Evolutionary conservation across 1,284 basidiomycete species (phyloP).

Genomic region (Waitea zeae): DNA sequence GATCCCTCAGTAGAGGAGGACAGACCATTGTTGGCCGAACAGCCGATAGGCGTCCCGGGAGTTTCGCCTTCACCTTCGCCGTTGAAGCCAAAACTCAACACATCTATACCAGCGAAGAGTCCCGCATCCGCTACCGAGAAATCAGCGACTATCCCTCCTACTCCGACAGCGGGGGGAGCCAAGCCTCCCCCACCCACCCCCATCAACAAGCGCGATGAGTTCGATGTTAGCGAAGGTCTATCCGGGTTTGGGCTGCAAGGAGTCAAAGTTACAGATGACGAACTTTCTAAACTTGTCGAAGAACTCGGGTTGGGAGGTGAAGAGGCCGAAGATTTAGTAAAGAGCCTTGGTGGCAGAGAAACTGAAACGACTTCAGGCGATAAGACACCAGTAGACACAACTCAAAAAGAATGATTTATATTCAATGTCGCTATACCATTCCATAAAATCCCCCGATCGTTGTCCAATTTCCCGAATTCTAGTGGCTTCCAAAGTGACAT

Average conservation of each 20-base stretch:
- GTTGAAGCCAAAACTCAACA: conserved; percentile 49
- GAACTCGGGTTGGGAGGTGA: conserved; percentile 59
- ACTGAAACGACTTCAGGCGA: no score
- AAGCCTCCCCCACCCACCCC: conserved; percentile 13
- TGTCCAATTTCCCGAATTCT: no score
- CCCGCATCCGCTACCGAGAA: conserved; percentile 24
- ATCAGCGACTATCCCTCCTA: not conserved
- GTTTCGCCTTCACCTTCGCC: conserved; percentile 59
- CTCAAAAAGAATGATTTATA: no score
- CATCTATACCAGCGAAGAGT: conserved; percentile 10
- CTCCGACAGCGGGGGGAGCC: not conserved
- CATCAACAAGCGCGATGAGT: conserved; percentile 32
- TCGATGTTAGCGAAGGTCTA: conserved; percentile 49
- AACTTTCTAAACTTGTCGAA: conserved; percentile 45
- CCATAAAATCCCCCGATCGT: no score
- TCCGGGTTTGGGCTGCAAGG: conserved; percentile 40
- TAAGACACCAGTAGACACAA: no score
- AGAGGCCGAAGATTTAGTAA: conserved; percentile 51
- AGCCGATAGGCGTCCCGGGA: conserved; percentile 63
- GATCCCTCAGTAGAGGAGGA: conserved; percentile 38
- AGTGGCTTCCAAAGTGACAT: no score
- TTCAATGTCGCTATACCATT: no score
- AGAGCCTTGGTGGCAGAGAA: conserved; percentile 32
- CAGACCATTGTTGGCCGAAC: conserved; percentile 24
- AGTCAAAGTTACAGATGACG: conserved; percentile 38